phyloP scores from a whole-genome alignment of 225 moss, liverwort and hornwort genomes.

The Marchantia paleacea region DNA sequence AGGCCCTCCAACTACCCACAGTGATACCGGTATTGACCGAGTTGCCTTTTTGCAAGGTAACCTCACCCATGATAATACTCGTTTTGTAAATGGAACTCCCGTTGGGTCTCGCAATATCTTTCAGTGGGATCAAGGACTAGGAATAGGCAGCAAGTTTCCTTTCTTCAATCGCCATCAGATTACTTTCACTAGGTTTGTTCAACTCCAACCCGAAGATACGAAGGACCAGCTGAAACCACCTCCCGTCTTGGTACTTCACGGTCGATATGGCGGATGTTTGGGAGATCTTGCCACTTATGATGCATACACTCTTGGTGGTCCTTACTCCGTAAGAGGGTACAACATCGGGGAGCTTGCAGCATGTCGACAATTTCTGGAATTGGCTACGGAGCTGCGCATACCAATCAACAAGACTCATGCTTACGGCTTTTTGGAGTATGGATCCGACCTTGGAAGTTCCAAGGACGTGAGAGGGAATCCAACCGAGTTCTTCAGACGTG shows the following conservation, averaged over 20 bases:
- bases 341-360: conserved; percentile 94
- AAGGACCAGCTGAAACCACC: conserved; percentile 67
- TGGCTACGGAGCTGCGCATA: conserved; percentile 72
- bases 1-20: conserved; percentile 87
- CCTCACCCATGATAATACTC: conserved; percentile 82
- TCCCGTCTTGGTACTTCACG: conserved; percentile 76
- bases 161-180: conserved; percentile 85
- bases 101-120: conserved; percentile 83
- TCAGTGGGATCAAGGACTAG: conserved; percentile 85
- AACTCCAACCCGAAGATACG: conserved; percentile 74
- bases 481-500: conserved; percentile 78
- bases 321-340: conserved; percentile 90
- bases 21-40: conserved; percentile 84
- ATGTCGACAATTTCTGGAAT: conserved; percentile 71
- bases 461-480: conserved; percentile 94
- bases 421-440: conserved; percentile 81
- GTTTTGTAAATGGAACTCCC: conserved; percentile 85
- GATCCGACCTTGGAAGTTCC: conserved; percentile 81
- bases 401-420: conserved; percentile 76
- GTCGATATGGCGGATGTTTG: conserved; percentile 83
- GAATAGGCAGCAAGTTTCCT: conserved; percentile 82
- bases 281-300: conserved; percentile 92
- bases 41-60: conserved; percentile 92
- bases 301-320: conserved; percentile 83
- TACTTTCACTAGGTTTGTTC: conserved; percentile 71